phyloP scores from a whole-genome alignment of 441 rosid species.

The Omphalea diandra region DNA sequence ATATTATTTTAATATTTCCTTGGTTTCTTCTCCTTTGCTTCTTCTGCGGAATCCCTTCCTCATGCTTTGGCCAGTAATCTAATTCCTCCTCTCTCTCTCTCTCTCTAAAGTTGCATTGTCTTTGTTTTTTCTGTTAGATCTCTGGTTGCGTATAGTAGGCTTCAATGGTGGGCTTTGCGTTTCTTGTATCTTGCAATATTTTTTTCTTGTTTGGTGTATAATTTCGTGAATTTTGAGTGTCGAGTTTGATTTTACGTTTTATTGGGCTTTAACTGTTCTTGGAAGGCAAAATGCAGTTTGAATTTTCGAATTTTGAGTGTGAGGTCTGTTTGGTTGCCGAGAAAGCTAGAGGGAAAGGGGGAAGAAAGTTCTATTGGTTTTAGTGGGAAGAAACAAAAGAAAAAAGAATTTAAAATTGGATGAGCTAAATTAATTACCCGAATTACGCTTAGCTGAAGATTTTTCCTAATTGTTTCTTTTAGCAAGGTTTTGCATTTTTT shows the following conservation, averaged over 20 bases:
- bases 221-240: not conserved
- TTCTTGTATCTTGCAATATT: not conserved
- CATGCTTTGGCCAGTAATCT: constrained; percentile 45
- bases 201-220: not conserved
- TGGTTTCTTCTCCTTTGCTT: constrained; percentile 54
- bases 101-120: constrained; percentile 16
- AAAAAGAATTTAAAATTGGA: not conserved
- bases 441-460: not conserved
- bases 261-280: constrained; percentile 7
- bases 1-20: constrained; percentile 20
- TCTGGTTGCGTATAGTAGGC: constrained; percentile 26
- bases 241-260: not conserved
- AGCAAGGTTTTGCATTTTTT: not conserved
- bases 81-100: constrained; percentile 29
- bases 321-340: constrained; percentile 27
- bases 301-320: constrained; percentile 19
- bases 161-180: constrained; percentile 43
- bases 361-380: constrained; percentile 10
- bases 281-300: constrained; percentile 38
- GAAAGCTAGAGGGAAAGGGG: constrained; percentile 17
- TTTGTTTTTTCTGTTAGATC: constrained; percentile 24
- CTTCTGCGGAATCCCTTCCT: constrained; percentile 47
- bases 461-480: not conserved
- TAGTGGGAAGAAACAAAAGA: not conserved
- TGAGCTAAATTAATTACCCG: not conserved